A percentile compares a stretch with the other conserved stretches of the same genome.
Evolutionary conservation across 208 protist species (phyloP).

Genomic region (Wallacemonas sp.): DNA sequence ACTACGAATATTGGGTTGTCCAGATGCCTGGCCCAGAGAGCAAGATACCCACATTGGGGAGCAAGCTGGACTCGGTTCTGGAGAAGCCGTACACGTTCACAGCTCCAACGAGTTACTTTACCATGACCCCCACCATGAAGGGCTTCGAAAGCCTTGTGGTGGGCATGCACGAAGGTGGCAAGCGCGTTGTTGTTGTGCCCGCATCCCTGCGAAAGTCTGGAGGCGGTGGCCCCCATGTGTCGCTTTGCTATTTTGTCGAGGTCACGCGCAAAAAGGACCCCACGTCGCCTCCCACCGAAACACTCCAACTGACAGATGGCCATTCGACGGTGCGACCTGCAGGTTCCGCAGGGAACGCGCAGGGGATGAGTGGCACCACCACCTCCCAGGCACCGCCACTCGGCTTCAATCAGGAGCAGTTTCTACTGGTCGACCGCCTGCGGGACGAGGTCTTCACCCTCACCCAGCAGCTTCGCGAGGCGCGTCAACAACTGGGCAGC

Average conservation of each 20-base stretch:
- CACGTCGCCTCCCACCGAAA: background rate
- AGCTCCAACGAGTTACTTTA: conserved; percentile 63
- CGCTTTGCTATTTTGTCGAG: conserved; percentile 66
- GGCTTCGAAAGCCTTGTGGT: conserved; percentile 82
- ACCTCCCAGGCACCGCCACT: background rate
- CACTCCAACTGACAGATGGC: background rate
- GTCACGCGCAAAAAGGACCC: conserved; percentile 48
- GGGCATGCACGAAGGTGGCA: conserved; percentile 62
- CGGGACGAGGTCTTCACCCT: conserved; percentile 69
- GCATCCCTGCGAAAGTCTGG: conserved; percentile 37
- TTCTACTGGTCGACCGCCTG: conserved; percentile 61
- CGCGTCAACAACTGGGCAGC: conserved; percentile 47
- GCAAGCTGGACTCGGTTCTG: conserved; percentile 55
- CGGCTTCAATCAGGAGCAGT: conserved; percentile 69
- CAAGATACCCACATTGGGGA: conserved; percentile 58
- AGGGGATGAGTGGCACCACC: background rate
- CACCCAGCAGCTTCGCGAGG: conserved; percentile 62
- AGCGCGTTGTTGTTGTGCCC: conserved; percentile 65
- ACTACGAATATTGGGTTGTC: conserved; percentile 66
- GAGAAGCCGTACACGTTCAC: conserved; percentile 42
- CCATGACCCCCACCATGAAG: conserved; percentile 57
- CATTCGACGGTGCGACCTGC: no score
- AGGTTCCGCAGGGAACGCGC: background rate
- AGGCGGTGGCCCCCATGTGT: conserved; percentile 54
- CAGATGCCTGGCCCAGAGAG: conserved; percentile 28